Base-by-base conservation (phyloP, 768 basidiomycete genomes). In the Chalciporus chontae region DNA sequence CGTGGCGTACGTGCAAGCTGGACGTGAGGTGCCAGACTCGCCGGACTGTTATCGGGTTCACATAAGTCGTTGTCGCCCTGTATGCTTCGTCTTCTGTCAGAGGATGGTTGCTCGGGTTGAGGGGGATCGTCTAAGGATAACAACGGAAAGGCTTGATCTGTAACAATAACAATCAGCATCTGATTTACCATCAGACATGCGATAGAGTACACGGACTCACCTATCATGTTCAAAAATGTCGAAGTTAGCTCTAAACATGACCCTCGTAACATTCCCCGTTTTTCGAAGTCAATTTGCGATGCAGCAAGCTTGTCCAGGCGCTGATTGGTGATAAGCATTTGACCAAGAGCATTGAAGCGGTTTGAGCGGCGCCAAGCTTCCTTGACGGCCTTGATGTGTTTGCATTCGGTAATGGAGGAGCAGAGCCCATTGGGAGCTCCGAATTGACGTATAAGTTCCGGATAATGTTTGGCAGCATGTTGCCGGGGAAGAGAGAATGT, bases 301-400 rank as follows among this genome's bases (percentile, higher is more conserved):
- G 56, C 63, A 14, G 56, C 55, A 4, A 64, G 50, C 50, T 69
- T 68, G 43, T 70, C 63, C 2, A 67, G 45, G 1, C 53, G 52
- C 24, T 64, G 55, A 34, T 66, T 70, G 18, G 18, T 45, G 1
- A 60, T 36, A 1, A 70, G 63, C 21, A 21, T 21, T 21, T 21
- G 21, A 21, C 21, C 21, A 4, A 21, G 21, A 21, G 21, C 21
- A 21, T 65, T 40, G 45, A 40, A 43, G 15, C 14, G 26, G 46
- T 55, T 70, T 2, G 69, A 70, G 3, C 56, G 57, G 0, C 60
- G 58, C 50, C 59, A 73, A 3, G 69, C 69, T 37, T 68, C 32
- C 45, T 71, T 71, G 8, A 72, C 66, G 8, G 68, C 68, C 36
- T 66, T 65, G 47, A 69, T 69, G 39, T 68, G 68, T 42, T 65